Percentiles rank a stretch among this genome's conserved stretches.
Conservation (phyloP, 768 basidiomycete species). For the Leccinum fibrillosum region DNA sequence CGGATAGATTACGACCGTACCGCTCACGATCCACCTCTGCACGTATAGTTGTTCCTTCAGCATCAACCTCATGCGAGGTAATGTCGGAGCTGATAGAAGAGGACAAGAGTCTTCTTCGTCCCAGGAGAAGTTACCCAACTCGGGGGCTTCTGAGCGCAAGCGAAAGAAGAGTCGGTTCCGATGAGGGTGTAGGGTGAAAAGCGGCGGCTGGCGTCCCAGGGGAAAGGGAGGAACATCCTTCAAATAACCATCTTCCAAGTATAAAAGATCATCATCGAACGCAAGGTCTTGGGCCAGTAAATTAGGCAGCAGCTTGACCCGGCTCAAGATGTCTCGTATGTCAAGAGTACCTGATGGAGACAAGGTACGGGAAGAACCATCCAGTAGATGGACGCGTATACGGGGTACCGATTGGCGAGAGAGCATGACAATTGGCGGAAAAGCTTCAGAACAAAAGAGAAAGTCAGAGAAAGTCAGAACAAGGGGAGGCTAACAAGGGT, state of each 20-base stretch:
- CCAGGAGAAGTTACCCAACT: slow-evolving; percentile 15
- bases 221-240: slow-evolving; percentile 33
- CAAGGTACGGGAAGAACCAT: slow-evolving; percentile 11
- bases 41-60: slow-evolving; percentile 34
- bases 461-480: neutral
- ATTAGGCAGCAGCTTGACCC: slow-evolving; percentile 10
- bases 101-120: slow-evolving; percentile 15
- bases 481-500: slow-evolving; percentile 5
- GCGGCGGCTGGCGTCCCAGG: slow-evolving; percentile 19
- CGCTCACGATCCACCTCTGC: slow-evolving; percentile 34
- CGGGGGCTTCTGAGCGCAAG: slow-evolving; percentile 18
- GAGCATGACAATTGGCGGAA: slow-evolving; percentile 16
- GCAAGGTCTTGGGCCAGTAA: slow-evolving; percentile 22
- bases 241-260: slow-evolving; percentile 13
- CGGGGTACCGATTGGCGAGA: slow-evolving; percentile 16
- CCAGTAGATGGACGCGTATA: slow-evolving; percentile 19
- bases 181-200: slow-evolving; percentile 27
- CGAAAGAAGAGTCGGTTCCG: slow-evolving; percentile 23
- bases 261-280: slow-evolving; percentile 10
- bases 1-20: neutral
- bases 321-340: slow-evolving; percentile 21
- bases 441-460: slow-evolving; percentile 5
- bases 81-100: slow-evolving; percentile 31
- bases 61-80: slow-evolving; percentile 35
- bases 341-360: slow-evolving; percentile 27